Conservation (phyloP, 257 asterid species). For the Solanum paucissectum region DNA sequence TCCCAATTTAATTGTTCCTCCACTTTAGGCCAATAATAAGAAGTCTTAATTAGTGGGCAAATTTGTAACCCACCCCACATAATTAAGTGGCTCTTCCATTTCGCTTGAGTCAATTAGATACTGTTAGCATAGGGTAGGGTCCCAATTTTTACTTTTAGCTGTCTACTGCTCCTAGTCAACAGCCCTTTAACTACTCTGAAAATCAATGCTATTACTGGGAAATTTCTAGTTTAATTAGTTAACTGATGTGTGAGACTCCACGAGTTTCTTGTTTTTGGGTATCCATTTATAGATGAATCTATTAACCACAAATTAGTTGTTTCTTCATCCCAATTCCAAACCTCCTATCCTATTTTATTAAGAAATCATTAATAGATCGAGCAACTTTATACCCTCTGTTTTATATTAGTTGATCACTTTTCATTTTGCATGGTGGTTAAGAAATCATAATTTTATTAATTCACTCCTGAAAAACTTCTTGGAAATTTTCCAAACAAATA, state of each 20-base stretch:
- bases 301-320: neutral
- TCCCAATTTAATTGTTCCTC: neutral
- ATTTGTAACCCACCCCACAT: neutral
- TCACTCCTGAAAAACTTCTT: too few relatives aligned
- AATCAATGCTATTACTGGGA: neutral
- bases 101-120: neutral
- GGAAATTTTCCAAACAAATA: neutral
- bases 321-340: neutral
- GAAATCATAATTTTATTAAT: too few relatives aligned
- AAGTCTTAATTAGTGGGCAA: neutral
- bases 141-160: neutral
- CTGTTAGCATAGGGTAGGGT: neutral
- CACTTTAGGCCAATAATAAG: neutral
- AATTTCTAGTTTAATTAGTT: neutral
- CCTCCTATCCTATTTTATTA: neutral
- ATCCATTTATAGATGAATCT: neutral
- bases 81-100: neutral
- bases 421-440: rapidly evolving
- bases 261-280: neutral
- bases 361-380: too few relatives aligned
- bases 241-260: neutral
- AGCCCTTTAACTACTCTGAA: neutral
- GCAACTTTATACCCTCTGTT: too few relatives aligned
- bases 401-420: too few relatives aligned
- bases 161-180: neutral